Conservation (phyloP, 305 asterid genomes). For the Petunia hybrid region DNA sequence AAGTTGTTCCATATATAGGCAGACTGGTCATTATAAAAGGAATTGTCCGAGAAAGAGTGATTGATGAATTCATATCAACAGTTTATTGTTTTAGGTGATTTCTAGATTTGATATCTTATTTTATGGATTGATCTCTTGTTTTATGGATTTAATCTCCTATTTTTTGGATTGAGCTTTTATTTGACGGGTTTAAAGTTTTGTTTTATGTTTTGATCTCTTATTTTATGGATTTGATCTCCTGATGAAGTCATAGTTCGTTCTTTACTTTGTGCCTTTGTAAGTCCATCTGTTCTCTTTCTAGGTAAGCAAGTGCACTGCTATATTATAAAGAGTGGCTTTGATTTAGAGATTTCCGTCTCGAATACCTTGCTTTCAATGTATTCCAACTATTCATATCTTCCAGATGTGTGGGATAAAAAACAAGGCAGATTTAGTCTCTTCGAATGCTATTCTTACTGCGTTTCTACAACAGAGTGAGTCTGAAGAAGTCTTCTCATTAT, state of each 20-base stretch:
- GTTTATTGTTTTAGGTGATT: no score
- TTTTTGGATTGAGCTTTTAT: no score
- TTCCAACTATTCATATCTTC: slow-evolving; percentile 58
- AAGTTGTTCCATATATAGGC: no score
- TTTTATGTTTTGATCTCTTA: no score
- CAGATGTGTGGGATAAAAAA: slow-evolving; percentile 52
- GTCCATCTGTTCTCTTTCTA: slow-evolving; percentile 49
- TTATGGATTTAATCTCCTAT: no score
- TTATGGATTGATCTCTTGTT: no score
- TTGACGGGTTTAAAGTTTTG: no score
- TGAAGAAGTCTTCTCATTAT: slow-evolving; percentile 58
- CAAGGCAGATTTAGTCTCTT: slow-evolving; percentile 69
- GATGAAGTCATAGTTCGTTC: slow-evolving; percentile 70
- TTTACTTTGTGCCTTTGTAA: slow-evolving; percentile 66
- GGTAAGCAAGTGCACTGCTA: slow-evolving; percentile 74
- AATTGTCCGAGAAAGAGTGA: no score
- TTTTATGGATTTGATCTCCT: slow-evolving; percentile 50
- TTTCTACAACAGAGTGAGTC: slow-evolving; percentile 54
- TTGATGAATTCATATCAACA: no score
- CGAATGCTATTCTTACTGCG: slow-evolving; percentile 71
- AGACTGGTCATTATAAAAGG: no score
- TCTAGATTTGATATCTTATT: no score
- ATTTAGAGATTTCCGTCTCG: slow-evolving; percentile 59
- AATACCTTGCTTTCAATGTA: slow-evolving; percentile 74
- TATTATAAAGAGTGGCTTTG: slow-evolving; percentile 56